Conservation (phyloP, 164 flowering plant genomes). For the Litsea cubeba region DNA sequence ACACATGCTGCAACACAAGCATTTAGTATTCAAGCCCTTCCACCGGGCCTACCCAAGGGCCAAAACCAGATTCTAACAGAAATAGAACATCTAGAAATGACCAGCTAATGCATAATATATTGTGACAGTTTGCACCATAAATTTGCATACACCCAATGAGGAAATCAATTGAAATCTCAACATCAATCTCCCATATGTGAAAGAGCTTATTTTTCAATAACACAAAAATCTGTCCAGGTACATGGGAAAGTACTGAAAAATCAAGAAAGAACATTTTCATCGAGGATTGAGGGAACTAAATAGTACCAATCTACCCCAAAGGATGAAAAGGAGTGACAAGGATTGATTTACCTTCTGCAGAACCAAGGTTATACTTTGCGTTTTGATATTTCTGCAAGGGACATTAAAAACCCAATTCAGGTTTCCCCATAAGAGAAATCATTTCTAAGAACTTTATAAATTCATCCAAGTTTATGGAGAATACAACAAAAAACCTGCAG, state of each 20-base stretch:
- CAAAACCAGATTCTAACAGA: no score
- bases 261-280: neutral
- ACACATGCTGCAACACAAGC: no score
- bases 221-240: neutral
- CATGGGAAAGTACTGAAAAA: neutral
- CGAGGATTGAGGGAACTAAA: neutral
- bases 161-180: no score
- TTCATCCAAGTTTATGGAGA: neutral
- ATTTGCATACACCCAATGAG: no score
- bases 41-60: no score
- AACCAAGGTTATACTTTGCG: conserved; percentile 68
- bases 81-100: no score
- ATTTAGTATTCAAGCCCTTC: no score
- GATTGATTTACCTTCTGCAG: conserved; percentile 42
- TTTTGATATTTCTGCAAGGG: conserved; percentile 71
- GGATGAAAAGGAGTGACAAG: neutral
- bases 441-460: no score
- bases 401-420: neutral
- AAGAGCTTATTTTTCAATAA: no score
- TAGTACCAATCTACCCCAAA: neutral
- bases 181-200: no score
- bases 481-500: conserved; percentile 41
- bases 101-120: no score
- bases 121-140: no score
- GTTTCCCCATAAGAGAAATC: neutral